A percentile compares a stretch with the other conserved stretches of the same genome.
Evolutionary conservation across 1,284 basidiomycete genomes (phyloP).

Genomic region (Heterobasidion irregulare): DNA sequence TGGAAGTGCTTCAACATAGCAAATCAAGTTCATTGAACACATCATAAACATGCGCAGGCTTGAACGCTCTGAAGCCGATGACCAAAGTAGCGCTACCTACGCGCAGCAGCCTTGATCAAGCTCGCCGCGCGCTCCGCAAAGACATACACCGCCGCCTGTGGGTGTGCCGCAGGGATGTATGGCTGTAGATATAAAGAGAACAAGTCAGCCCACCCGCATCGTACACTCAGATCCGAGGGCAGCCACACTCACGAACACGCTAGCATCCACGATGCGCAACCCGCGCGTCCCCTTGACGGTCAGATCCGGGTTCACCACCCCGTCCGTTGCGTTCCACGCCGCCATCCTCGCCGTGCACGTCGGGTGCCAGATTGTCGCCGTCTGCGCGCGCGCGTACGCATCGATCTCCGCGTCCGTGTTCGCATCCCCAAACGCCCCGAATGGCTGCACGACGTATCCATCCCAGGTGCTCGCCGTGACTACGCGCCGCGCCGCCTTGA

Average conservation of each 20-base stretch:
- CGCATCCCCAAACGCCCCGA: neutral
- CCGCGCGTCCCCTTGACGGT: constrained; percentile 16
- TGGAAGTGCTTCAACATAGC: too few species aligned
- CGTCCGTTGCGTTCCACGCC: constrained; percentile 1
- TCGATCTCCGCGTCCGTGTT: constrained; percentile 11
- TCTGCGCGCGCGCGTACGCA: constrained; percentile 2
- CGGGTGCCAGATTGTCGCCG: constrained; percentile 15
- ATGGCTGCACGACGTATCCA: constrained; percentile 5
- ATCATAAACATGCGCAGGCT: too few species aligned
- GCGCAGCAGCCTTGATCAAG: neutral
- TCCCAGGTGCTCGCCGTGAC: constrained; percentile 4
- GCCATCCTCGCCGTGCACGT: constrained; percentile 19
- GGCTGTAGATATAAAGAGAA: constrained; percentile 9
- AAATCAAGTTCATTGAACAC: too few species aligned
- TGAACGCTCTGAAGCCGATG: too few species aligned
- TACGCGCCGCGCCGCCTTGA: constrained; percentile 6
- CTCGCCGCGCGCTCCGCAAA: constrained; percentile 28
- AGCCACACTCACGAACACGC: constrained; percentile 15
- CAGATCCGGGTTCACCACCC: constrained; percentile 20
- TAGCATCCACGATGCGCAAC: constrained; percentile 20
- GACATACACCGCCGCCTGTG: constrained; percentile 27
- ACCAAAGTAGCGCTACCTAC: too few species aligned
- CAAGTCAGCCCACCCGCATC: neutral
- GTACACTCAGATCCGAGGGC: too few species aligned
- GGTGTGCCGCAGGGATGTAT: constrained; percentile 21